phyloP scores from a whole-genome alignment of 176 grass and related monocot species.

The Avena atlantica region DNA sequence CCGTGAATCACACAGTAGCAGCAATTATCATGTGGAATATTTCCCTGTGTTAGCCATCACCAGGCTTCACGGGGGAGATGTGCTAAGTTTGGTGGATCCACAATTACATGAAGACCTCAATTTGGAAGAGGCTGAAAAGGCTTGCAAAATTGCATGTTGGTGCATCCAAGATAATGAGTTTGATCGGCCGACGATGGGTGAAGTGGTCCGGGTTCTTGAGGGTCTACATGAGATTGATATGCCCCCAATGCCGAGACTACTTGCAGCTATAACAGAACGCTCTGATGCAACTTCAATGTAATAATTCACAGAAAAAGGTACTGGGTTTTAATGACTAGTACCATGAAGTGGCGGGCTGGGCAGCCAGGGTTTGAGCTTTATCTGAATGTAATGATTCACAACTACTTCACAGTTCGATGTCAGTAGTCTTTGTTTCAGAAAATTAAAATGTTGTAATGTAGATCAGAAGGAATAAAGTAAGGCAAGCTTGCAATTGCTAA shows the following conservation, averaged over 20 bases:
- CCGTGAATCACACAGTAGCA: conserved; percentile 29
- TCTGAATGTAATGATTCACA: not conserved
- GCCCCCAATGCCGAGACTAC: conserved; percentile 48
- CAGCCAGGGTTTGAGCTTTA: not conserved
- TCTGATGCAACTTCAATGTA: not conserved
- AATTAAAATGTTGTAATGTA: not conserved
- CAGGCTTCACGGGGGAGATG: conserved; percentile 42
- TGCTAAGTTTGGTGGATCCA: conserved; percentile 47
- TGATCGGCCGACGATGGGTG: conserved; percentile 51
- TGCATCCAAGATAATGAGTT: conserved; percentile 62
- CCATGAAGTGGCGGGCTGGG: not conserved
- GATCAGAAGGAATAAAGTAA: conserved; percentile 15
- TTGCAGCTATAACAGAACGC: conserved; percentile 37
- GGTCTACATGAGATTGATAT: conserved; percentile 43
- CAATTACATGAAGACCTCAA: conserved; percentile 44
- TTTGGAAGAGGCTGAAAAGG: conserved; percentile 44
- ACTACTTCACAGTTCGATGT: not conserved
- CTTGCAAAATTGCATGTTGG: conserved; percentile 57
- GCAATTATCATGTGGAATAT: conserved; percentile 30
- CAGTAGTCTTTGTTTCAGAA: not conserved
- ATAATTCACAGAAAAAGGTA: too few relatives aligned
- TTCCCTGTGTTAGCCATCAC: conserved; percentile 53
- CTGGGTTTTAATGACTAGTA: not conserved
- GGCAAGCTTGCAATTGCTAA: not conserved
- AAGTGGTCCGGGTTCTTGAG: conserved; percentile 56